Conservation (phyloP, 2,329 filamentous ascomycete species). For the Pseudonectria foliicola region DNA sequence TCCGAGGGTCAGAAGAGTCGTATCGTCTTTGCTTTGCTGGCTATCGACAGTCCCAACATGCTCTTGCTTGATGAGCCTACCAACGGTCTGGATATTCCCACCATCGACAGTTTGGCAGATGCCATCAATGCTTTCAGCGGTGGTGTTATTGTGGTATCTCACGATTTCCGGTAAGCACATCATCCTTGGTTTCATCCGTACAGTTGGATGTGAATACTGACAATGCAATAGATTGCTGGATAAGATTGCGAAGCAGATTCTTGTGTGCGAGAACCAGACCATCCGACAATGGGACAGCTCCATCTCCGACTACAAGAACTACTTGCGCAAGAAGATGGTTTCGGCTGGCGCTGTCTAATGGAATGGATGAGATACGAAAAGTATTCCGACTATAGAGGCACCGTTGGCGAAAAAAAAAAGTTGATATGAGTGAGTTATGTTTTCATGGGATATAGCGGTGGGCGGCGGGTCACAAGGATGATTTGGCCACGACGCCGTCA, state of each 20-base stretch:
- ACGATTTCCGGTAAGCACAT: conserved; percentile 85
- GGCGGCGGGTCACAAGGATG: conserved; percentile 21
- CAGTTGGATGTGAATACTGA: conserved; percentile 7
- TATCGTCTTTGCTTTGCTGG: conserved; percentile 94
- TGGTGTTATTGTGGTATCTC: conserved; percentile 94
- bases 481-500: conserved; percentile 21
- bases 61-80: conserved; percentile 95
- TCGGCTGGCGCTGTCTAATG: conserved; percentile 73
- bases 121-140: conserved; percentile 95
- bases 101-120: conserved; percentile 94
- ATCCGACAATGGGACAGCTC: conserved; percentile 81
- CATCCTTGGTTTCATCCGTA: conserved; percentile 12
- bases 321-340: conserved; percentile 99
- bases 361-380: conserved; percentile 7
- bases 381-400: conserved; percentile 22
- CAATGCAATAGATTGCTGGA: conserved; percentile 67
- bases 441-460: conserved; percentile 23
- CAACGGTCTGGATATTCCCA: conserved; percentile 98
- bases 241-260: conserved; percentile 99
- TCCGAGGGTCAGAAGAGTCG: conserved; percentile 97
- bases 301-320: conserved; percentile 96
- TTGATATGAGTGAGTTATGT: conserved; percentile 19
- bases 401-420: conserved; percentile 22
- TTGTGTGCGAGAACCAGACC: conserved; percentile 98
- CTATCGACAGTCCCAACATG: conserved; percentile 97